phyloP scores from a whole-genome alignment of 768 basidiomycete species.

The Pisolithus orientalis region DNA sequence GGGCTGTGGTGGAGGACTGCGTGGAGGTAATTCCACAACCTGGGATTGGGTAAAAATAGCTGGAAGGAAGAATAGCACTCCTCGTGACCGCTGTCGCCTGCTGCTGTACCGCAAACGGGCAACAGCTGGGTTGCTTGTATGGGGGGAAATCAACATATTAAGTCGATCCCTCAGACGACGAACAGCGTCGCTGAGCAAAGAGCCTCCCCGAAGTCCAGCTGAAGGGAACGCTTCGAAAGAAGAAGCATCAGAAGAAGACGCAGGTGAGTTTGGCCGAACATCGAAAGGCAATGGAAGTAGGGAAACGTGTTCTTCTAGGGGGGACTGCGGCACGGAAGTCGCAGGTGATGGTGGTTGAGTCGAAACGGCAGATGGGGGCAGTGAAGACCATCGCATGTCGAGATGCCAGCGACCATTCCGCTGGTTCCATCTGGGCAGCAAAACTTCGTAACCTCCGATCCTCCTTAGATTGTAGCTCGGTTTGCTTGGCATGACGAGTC shows the following conservation, averaged over 20 bases:
- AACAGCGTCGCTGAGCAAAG: slow-evolving; percentile 47
- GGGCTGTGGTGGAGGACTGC: slow-evolving; percentile 27
- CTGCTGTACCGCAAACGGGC: slow-evolving; percentile 45
- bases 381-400: slow-evolving; percentile 52
- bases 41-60: slow-evolving; percentile 60
- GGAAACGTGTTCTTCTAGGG: slow-evolving; percentile 42
- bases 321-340: slow-evolving; percentile 41
- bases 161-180: slow-evolving; percentile 53
- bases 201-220: slow-evolving; percentile 29
- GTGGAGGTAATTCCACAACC: slow-evolving; percentile 23
- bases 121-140: slow-evolving; percentile 28
- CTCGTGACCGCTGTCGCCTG: slow-evolving; percentile 45
- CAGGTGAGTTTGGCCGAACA: slow-evolving; percentile 50
- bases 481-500: slow-evolving; percentile 48
- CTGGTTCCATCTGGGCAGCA: slow-evolving; percentile 68
- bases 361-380: slow-evolving; percentile 37
- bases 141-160: slow-evolving; percentile 37
- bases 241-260: slow-evolving; percentile 40
- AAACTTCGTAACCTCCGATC: slow-evolving; percentile 70
- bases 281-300: slow-evolving; percentile 62
- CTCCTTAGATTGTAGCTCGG: slow-evolving; percentile 53
- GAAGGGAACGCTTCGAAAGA: slow-evolving; percentile 37
- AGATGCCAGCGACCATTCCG: slow-evolving; percentile 70
- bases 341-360: slow-evolving; percentile 42
- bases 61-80: slow-evolving; percentile 76